Evolutionary conservation across 1,284 basidiomycete genomes (phyloP).

Genomic region (Ganoderma leucocontextum): DNA sequence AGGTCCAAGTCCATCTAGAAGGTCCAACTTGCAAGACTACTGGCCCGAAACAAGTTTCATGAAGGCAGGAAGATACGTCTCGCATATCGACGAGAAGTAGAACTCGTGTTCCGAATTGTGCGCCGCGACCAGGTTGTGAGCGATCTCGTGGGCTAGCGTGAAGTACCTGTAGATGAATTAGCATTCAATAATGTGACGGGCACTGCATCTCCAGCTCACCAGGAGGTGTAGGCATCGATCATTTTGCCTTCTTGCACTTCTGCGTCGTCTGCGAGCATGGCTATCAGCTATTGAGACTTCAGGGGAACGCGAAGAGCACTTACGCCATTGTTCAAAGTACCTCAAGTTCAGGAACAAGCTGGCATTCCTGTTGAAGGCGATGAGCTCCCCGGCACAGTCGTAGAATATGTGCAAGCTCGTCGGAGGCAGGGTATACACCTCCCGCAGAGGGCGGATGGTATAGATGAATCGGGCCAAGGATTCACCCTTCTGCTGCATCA

Average conservation of each 20-base stretch:
- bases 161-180: constrained; percentile 73
- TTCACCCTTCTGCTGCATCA: constrained; percentile 62
- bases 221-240: constrained; percentile 82
- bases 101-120: constrained; percentile 92
- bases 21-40: constrained; percentile 18
- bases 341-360: constrained; percentile 91
- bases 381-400: constrained; percentile 82
- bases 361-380: constrained; percentile 94
- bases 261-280: constrained; percentile 63
- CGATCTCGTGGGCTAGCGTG: constrained; percentile 91
- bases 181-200: not conserved
- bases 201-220: constrained; percentile 50
- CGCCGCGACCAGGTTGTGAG: constrained; percentile 82
- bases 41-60: constrained; percentile 26
- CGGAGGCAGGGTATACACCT: constrained; percentile 70
- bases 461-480: constrained; percentile 74
- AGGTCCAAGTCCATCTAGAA: constrained; percentile 20
- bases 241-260: constrained; percentile 67
- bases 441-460: constrained; percentile 62
- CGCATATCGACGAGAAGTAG: constrained; percentile 92
- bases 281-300: not conserved
- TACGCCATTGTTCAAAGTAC: constrained; percentile 90
- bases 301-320: constrained; percentile 42
- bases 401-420: constrained; percentile 88
- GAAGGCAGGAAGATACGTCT: constrained; percentile 45